These are phyloP conservation scores for Fusarium papillatum DNA, from an alignment of 2,329 filamentous ascomycete species.

Conservation along the genomic window DNA sequence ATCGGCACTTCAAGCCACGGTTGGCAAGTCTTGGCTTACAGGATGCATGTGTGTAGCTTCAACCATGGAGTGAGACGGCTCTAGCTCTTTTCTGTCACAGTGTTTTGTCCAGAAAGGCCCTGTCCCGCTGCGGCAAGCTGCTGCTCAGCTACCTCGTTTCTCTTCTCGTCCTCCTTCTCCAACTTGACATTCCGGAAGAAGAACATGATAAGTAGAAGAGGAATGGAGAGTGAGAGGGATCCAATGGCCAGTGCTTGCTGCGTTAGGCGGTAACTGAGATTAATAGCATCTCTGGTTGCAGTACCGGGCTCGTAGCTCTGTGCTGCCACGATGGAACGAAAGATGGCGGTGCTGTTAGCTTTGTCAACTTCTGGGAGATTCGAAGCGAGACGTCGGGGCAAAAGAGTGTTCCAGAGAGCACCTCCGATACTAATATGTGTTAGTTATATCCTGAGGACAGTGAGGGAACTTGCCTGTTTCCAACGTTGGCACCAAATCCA, in stretches of 20 bases:
- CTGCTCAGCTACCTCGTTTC: slow-evolving; percentile 26
- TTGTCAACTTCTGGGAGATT: slow-evolving; percentile 15
- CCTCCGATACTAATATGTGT: slow-evolving; percentile 25
- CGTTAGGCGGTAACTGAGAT: slow-evolving; percentile 24
- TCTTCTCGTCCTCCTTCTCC: slow-evolving; percentile 27
- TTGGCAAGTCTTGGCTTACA: neutral
- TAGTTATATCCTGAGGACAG: neutral
- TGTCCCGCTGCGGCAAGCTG: slow-evolving; percentile 12
- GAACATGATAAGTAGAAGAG: slow-evolving; percentile 14
- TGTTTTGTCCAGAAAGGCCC: neutral
- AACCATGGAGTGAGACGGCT: neutral
- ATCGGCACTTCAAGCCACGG: neutral
- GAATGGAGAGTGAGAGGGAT: slow-evolving; percentile 11
- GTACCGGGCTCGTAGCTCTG: slow-evolving; percentile 16
- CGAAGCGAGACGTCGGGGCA: slow-evolving; percentile 3
- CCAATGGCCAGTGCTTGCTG: slow-evolving; percentile 34
- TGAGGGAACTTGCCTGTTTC: neutral
- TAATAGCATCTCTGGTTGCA: slow-evolving; percentile 7
- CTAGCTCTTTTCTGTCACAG: neutral
- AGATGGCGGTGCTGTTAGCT: slow-evolving; percentile 15
- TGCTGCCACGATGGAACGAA: slow-evolving; percentile 26
- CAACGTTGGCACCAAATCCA: slow-evolving; percentile 31
- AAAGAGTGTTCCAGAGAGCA: slow-evolving; percentile 33
- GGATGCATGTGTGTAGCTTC: no score
- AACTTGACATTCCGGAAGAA: slow-evolving; percentile 24